Evolutionary conservation across 352 stramenopile genomes (phyloP), one percentile per base, ranked within the genome.

Genomic region (Thraustotheca clavata): DNA sequence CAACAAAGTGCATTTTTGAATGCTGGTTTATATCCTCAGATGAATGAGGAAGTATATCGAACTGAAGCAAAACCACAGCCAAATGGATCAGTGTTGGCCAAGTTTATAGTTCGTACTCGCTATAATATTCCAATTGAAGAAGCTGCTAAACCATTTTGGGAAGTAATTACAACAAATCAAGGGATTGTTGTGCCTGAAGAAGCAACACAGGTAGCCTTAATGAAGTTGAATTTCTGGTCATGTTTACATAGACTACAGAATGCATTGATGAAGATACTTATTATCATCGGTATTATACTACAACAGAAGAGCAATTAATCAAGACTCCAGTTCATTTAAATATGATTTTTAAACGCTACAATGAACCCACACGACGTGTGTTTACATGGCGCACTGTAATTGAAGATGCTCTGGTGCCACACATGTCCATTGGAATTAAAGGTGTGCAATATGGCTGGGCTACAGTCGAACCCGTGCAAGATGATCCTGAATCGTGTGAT

Each of bases 1-100:
- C 26, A 54, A 33, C 35, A 65, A 9, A 65, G 41, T 22, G 57
- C 57, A 8, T 65, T 55, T 33, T 36, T 65, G 41, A 65, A 65
- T 26, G 57, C 57, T 7, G 57, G 41, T 4, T 16, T 65, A 32
- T 38, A 54, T 33, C 35, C 22, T 12, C 4, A 33, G 18, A 31
- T 24, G 8, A 20, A 7, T 24, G 33, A 26, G 18, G 29, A 34
- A 2, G 43, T 35, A 18, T 54, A 46, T 27, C 57, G 57, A 6
- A 22, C 29, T 35, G 27, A 54, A 26, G 35, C 57, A 4, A 20
- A 33, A 5, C 36, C n/a, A 6, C 24, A 50, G 22, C 57, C 35
- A 29, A 35, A 65, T 32, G 18, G 32, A 27, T 46, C 46, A 26
- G 8, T 52, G 18, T 27, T 54, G 24, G 41, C 47, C 57, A 43